phyloP scores from a whole-genome alignment of 164 flowering plant genomes.

The Paratinospora sagittata region DNA sequence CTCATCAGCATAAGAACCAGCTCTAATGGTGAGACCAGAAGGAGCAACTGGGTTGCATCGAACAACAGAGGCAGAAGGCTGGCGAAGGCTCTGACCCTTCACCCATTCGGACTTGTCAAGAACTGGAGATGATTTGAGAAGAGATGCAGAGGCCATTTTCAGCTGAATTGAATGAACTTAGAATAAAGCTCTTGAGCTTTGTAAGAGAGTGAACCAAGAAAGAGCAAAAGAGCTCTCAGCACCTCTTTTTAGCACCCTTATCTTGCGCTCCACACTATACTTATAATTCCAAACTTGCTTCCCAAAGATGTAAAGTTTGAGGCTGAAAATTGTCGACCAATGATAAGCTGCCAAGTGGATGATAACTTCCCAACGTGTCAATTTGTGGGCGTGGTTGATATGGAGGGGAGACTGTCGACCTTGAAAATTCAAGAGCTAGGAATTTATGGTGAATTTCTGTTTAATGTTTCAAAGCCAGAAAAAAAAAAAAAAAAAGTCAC shows the following conservation, averaged over 20 bases:
- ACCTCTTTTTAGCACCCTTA: background rate
- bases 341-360: conserved; percentile 25
- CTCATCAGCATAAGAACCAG: conserved; percentile 77
- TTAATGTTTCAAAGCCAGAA: conserved; percentile 17
- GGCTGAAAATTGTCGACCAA: conserved; percentile 37
- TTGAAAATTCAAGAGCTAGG: background rate
- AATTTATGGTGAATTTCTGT: background rate
- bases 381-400: conserved; percentile 21
- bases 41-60: conserved; percentile 38
- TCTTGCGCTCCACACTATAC: conserved; percentile 11
- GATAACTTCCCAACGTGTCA: conserved; percentile 35
- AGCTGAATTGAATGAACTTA: background rate
- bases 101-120: conserved; percentile 78
- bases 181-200: no score
- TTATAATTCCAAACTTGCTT: conserved; percentile 21
- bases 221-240: background rate
- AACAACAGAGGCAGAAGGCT: conserved; percentile 32
- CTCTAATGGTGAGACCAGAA: conserved; percentile 49
- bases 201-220: no score
- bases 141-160: conserved; percentile 56
- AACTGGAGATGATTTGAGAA: conserved; percentile 63
- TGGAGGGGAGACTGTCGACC: conserved; percentile 18
- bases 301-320: conserved; percentile 35
- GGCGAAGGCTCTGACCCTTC: conserved; percentile 77
- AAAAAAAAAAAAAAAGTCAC: background rate